Conservation (phyloP, 2,329 filamentous ascomycete genomes). For the Saccharata proteae region DNA sequence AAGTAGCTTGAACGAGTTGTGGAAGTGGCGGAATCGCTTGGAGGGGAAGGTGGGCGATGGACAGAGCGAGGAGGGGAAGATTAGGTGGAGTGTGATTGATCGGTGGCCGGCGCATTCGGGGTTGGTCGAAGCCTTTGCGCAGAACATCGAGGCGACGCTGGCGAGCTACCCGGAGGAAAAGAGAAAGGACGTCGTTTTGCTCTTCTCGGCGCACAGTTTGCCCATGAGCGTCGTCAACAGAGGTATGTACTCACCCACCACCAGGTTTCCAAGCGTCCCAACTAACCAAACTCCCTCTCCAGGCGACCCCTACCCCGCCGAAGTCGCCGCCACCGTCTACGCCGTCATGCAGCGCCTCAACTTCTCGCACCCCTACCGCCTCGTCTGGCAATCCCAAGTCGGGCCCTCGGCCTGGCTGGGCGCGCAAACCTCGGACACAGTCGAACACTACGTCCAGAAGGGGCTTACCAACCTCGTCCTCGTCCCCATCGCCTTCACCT, state of each 20-base stretch:
- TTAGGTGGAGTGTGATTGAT: conserved; percentile 96
- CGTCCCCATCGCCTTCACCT: conserved; percentile 94
- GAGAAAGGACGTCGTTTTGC: conserved; percentile 66
- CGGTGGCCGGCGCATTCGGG: conserved; percentile 90
- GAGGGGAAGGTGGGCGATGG: conserved; percentile 59
- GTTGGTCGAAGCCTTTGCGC: conserved; percentile 80
- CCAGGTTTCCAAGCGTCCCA: conserved; percentile 1
- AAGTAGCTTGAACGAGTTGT: conserved; percentile 89
- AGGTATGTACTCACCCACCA: conserved; percentile 34
- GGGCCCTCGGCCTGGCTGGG: conserved; percentile 92
- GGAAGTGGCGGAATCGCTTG: conserved; percentile 87
- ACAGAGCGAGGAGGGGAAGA: conserved; percentile 51
- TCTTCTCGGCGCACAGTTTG: conserved; percentile 92
- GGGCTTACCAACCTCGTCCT: conserved; percentile 84
- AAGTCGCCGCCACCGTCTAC: conserved; percentile 90
- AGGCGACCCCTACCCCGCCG: conserved; percentile 82
- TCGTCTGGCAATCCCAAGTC: conserved; percentile 98
- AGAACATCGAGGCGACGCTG: conserved; percentile 80
- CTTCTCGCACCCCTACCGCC: conserved; percentile 79
- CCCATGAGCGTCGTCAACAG: conserved; percentile 97
- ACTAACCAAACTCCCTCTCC: conserved; percentile 30
- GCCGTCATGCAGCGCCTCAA: conserved; percentile 89
- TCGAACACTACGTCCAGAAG: conserved; percentile 78
- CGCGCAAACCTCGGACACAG: conserved; percentile 80
- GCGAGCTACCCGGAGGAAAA: conserved; percentile 72